Percentiles rank a stretch among this genome's conserved stretches.
Conservation (phyloP, 2,329 filamentous ascomycete species). For the Microcera coccophila region DNA sequence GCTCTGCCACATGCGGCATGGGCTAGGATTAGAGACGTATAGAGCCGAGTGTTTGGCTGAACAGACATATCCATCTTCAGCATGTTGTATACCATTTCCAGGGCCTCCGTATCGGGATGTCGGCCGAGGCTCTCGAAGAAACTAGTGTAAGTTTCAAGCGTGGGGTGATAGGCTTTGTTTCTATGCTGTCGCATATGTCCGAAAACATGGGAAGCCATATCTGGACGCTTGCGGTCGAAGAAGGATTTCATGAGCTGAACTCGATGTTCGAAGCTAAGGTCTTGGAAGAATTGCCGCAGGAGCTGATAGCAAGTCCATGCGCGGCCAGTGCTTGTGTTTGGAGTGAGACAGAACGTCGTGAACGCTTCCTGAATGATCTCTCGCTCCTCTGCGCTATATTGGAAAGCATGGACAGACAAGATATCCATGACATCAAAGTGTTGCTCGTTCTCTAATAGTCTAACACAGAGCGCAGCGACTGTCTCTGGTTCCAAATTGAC, state of each 20-base stretch:
- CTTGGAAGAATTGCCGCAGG: constrained; percentile 61
- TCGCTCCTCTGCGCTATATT: constrained; percentile 68
- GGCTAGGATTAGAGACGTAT: constrained; percentile 84
- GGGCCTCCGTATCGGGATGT: constrained; percentile 51
- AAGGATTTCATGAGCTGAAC: constrained; percentile 76
- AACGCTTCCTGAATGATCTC: constrained; percentile 62
- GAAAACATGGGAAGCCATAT: constrained; percentile 84
- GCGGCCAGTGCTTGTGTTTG: constrained; percentile 56
- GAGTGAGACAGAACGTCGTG: constrained; percentile 63
- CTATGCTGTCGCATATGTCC: constrained; percentile 86
- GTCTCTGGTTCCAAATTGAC: constrained; percentile 70
- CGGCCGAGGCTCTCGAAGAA: constrained; percentile 72
- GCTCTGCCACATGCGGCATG: constrained; percentile 68
- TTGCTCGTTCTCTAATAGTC: constrained; percentile 73
- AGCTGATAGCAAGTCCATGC: constrained; percentile 64
- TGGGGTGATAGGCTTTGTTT: constrained; percentile 61
- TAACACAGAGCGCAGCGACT: constrained; percentile 65
- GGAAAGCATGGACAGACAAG: constrained; percentile 68
- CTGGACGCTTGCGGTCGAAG: constrained; percentile 70
- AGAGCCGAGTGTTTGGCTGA: constrained; percentile 68
- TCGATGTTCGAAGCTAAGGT: constrained; percentile 62
- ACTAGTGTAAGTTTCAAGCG: constrained; percentile 67
- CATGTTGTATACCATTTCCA: constrained; percentile 84
- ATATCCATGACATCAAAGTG: constrained; percentile 76
- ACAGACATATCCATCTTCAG: constrained; percentile 86